These are phyloP conservation scores for Groenewaldozyma auringiensis DNA, from an alignment of 1,139 yeast species.

Conservation along the genomic window DNA sequence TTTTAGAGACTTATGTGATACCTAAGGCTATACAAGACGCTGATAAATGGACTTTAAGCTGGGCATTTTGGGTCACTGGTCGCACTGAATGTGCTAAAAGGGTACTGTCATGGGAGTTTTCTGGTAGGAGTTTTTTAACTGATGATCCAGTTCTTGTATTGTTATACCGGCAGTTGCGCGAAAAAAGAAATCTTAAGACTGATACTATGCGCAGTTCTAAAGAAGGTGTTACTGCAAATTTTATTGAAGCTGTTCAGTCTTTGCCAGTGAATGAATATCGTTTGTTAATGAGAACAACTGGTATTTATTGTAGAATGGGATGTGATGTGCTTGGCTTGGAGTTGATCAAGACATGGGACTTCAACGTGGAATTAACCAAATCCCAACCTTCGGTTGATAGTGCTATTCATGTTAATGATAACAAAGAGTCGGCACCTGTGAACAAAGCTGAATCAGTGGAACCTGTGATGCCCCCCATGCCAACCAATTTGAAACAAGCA, in stretches of 20 bases:
- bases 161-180: slow-evolving; percentile 54
- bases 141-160: slow-evolving; percentile 78
- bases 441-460: background rate
- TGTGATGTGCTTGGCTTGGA: slow-evolving; percentile 72
- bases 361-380: slow-evolving; percentile 24
- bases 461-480: background rate
- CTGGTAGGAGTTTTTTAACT: slow-evolving; percentile 38
- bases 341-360: slow-evolving; percentile 62
- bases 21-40: slow-evolving; percentile 55
- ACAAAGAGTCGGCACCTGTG: slow-evolving; percentile 7
- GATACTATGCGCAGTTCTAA: slow-evolving; percentile 9
- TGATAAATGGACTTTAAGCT: slow-evolving; percentile 77
- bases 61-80: slow-evolving; percentile 64
- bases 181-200: slow-evolving; percentile 9
- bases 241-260: background rate
- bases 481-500: slow-evolving; percentile 30
- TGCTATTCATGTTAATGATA: background rate
- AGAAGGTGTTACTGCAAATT: slow-evolving; percentile 19
- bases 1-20: slow-evolving; percentile 48
- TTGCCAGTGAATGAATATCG: slow-evolving; percentile 41
- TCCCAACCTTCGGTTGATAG: slow-evolving; percentile 5
- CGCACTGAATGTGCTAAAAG: slow-evolving; percentile 18
- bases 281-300: slow-evolving; percentile 54
- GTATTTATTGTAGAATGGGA: slow-evolving; percentile 79
- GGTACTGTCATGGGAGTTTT: slow-evolving; percentile 19